Evolutionary conservation across 208 protist genomes (phyloP), one percentile per base, ranked within the genome.

Genomic region (Leishmania tarentolae): DNA sequence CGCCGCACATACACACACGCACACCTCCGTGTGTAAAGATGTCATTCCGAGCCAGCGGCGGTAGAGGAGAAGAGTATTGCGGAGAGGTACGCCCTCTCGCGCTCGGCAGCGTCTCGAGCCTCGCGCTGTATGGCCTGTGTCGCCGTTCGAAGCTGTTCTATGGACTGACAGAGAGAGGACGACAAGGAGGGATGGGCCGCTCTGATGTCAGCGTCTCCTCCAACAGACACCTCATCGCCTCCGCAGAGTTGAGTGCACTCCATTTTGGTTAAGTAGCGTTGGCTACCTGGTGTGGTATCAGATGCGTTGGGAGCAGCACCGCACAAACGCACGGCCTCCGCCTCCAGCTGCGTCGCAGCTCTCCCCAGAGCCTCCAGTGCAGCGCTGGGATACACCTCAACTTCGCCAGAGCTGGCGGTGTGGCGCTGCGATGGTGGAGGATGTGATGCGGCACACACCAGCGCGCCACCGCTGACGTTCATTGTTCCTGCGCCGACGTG

Each of bases 121-220:
- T 86, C 82, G 63, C 74, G 82, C 57, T 86, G 82, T 56, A 86
- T 78, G 52, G 73, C 78, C 73, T 80, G 82, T 59, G 82, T 79
- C 35, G 82, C 82, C 50, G 82, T 79, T 21, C 82, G 77, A 53
- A 86, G 82, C n/a, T 35, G 46, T 24, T 8, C 74, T 52, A 86
- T 76, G 0, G 78, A 78, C 57, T 74, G 44, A 59, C n/a, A 74
- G n/a, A 86, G 74, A 47, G 82, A 46, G 21, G 72, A 61, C 21
- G 35, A 7, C n/a, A 31, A 44, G 47, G 37, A 52, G 40, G 72
- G 11, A 28, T 46, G 44, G 21, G 37, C 69, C 19, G 21, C 37
- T 53, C 69, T 53, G 11, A 21, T 37, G 13, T 73, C 69, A 15
- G 8, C 69, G 46, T 35, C 69, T 9, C 44, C 53, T 8, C 42